phyloP scores from a whole-genome alignment of 371 early-diverging fungal species.

The Cokeromyces recurvatus region DNA sequence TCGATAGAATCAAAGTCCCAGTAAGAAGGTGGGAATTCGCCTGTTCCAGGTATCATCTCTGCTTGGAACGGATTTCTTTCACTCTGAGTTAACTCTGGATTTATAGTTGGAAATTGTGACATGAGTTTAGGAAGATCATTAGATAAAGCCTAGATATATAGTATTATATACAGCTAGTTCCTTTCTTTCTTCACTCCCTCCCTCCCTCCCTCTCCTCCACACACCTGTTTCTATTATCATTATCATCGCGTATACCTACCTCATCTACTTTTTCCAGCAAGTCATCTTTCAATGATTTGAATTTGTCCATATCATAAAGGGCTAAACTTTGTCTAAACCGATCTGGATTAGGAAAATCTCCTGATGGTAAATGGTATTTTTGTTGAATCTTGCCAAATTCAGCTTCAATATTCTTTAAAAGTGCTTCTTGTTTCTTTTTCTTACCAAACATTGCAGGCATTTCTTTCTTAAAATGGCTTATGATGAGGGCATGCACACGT shows the following conservation, averaged over 20 bases:
- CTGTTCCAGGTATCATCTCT: constrained; percentile 13
- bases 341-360: constrained; percentile 72
- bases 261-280: constrained; percentile 57
- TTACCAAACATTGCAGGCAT: constrained; percentile 84
- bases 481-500: constrained; percentile 73
- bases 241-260: constrained; percentile 10
- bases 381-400: constrained; percentile 76
- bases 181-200: neutral
- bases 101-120: constrained; percentile 31
- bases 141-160: constrained; percentile 13
- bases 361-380: constrained; percentile 61
- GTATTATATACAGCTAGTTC: neutral
- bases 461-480: constrained; percentile 71
- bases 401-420: constrained; percentile 64
- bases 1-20: constrained; percentile 60
- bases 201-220: too few relatives aligned
- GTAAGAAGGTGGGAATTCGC: constrained; percentile 49
- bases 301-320: constrained; percentile 74
- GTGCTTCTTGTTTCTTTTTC: constrained; percentile 64
- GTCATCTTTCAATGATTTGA: constrained; percentile 65
- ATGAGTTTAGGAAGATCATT: constrained; percentile 32
- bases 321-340: constrained; percentile 57
- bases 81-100: constrained; percentile 28
- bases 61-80: constrained; percentile 38
- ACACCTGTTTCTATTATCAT: too few relatives aligned